phyloP scores from a whole-genome alignment of 805 yeast species.

The Blastobotrys terrestris region DNA sequence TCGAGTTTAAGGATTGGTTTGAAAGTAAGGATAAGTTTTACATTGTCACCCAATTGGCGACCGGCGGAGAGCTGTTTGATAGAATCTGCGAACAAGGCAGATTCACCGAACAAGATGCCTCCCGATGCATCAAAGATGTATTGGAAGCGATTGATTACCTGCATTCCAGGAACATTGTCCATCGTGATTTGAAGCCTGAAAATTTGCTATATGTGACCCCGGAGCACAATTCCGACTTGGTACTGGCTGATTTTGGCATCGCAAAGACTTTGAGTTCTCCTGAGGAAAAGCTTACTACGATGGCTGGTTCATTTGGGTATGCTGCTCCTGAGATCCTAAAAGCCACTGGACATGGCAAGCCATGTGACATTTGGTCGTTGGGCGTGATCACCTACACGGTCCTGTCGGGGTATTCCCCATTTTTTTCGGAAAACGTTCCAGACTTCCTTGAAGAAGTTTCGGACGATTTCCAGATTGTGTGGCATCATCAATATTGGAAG shows the following conservation, averaged over 20 bases:
- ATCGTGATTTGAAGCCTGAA: conserved; percentile 92
- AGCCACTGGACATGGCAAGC: conserved; percentile 83
- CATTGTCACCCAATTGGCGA: conserved; percentile 88
- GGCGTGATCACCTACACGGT: conserved; percentile 91
- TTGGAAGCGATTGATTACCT: conserved; percentile 73
- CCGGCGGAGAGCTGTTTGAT: conserved; percentile 94
- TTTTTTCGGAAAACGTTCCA: conserved; percentile 72
- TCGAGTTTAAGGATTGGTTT: conserved; percentile 87
- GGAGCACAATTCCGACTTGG: conserved; percentile 63
- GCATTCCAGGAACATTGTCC: conserved; percentile 75
- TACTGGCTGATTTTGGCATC: conserved; percentile 93
- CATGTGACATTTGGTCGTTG: conserved; percentile 93
- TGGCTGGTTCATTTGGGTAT: conserved; percentile 92
- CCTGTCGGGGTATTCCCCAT: conserved; percentile 88
- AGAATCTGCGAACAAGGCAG: conserved; percentile 73
- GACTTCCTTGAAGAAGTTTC: conserved; percentile 78
- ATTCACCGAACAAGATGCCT: conserved; percentile 87
- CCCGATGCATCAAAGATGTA: conserved; percentile 64
- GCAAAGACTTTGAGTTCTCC: conserved; percentile 65
- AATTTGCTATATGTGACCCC: conserved; percentile 68
- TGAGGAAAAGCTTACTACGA: conserved; percentile 56
- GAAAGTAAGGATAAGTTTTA: conserved; percentile 89
- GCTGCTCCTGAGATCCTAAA: conserved; percentile 93
- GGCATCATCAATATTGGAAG: conserved; percentile 84
- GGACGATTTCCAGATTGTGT: conserved; percentile 67